These are phyloP conservation scores for Boletus reticuloceps DNA, from an alignment of 768 basidiomycete genomes.

Conservation along the genomic window DNA sequence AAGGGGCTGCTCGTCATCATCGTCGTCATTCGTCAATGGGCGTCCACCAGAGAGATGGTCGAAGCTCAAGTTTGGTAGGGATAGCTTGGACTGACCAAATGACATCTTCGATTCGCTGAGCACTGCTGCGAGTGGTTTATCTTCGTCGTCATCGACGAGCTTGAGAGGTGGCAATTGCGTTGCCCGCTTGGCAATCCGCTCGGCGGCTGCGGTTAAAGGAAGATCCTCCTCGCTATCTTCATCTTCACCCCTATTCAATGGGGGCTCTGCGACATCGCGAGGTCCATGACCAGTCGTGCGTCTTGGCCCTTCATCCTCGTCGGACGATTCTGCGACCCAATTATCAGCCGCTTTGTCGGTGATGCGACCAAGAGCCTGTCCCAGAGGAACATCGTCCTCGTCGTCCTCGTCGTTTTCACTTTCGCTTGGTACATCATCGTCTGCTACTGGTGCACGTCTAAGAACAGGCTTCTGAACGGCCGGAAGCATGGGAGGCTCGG, in stretches of 20 bases:
- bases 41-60: slow-evolving; percentile 28
- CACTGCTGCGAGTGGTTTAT: slow-evolving; percentile 63
- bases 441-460: slow-evolving; percentile 28
- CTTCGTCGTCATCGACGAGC: slow-evolving; percentile 42
- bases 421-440: slow-evolving; percentile 45
- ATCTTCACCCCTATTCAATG: slow-evolving; percentile 20
- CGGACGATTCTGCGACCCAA: slow-evolving; percentile 61
- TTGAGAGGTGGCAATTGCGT: slow-evolving; percentile 25
- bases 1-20: slow-evolving; percentile 71
- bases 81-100: slow-evolving; percentile 43
- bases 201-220: slow-evolving; percentile 66
- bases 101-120: slow-evolving; percentile 45
- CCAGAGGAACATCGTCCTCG: slow-evolving; percentile 19
- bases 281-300: slow-evolving; percentile 60
- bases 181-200: slow-evolving; percentile 50
- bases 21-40: slow-evolving; percentile 40
- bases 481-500: slow-evolving; percentile 32
- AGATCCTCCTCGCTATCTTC: slow-evolving; percentile 78
- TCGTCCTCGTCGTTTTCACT: slow-evolving; percentile 53
- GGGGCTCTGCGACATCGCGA: slow-evolving; percentile 33
- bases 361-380: slow-evolving; percentile 13
- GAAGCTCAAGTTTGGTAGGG: slow-evolving; percentile 43
- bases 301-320: slow-evolving; percentile 52
- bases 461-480: slow-evolving; percentile 34
- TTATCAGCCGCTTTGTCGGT: slow-evolving; percentile 25